These are phyloP conservation scores for Mrakia frigida DNA, from an alignment of 768 basidiomycete genomes.

Conservation along the genomic window DNA sequence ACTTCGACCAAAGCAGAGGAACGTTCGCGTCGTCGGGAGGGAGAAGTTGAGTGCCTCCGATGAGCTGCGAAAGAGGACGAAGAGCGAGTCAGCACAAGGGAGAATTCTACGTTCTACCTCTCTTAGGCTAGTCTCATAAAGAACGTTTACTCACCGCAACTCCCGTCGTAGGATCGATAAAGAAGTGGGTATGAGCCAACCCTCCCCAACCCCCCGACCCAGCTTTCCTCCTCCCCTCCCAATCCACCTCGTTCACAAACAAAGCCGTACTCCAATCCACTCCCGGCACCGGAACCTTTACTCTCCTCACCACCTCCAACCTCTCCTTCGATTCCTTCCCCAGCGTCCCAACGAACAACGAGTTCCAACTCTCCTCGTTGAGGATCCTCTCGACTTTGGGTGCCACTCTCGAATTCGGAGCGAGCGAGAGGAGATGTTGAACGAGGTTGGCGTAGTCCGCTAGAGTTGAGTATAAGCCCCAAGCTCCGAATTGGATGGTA, in stretches of 20 bases:
- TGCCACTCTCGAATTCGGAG: too few species aligned
- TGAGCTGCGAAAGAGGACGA: background rate
- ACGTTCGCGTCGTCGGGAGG: background rate
- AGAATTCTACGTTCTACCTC: background rate
- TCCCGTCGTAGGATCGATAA: background rate
- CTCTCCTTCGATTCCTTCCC: too few species aligned
- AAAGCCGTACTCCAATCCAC: too few species aligned
- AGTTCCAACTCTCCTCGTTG: too few species aligned
- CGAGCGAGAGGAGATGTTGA: too few species aligned
- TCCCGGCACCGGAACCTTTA: too few species aligned
- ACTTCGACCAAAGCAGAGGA: background rate
- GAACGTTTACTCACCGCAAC: background rate
- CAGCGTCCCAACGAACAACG: too few species aligned
- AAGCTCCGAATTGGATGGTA: too few species aligned
- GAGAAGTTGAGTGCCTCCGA: background rate
- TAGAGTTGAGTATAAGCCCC: too few species aligned
- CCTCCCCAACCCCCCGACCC: background rate
- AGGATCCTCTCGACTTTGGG: too few species aligned
- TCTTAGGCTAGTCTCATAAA: background rate
- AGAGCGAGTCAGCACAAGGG: background rate
- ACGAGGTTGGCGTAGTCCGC: too few species aligned
- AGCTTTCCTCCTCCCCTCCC: background rate
- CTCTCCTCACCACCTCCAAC: too few species aligned
- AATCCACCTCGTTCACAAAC: background rate
- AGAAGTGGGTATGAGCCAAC: background rate